Percentiles rank a stretch among this genome's conserved stretches.
These are phyloP conservation scores for Anastatica hierochuntica DNA, from an alignment of 345 rosid genomes.

Conservation along the genomic window DNA sequence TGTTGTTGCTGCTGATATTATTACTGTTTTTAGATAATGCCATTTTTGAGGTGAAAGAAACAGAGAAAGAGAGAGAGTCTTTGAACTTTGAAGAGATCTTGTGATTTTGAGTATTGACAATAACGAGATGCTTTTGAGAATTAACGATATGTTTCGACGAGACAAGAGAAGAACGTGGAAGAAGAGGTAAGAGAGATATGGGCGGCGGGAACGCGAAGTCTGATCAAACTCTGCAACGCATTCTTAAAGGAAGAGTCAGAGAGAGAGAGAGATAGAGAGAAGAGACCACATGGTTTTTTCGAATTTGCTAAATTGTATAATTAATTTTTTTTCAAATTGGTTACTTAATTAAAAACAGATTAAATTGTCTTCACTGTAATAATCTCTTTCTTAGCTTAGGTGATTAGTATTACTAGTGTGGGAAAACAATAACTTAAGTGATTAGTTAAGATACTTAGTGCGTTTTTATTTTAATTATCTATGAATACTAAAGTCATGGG, in stretches of 20 bases:
- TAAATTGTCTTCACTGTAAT: too few relatives aligned
- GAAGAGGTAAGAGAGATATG: slow-evolving; percentile 24
- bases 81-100: not conserved
- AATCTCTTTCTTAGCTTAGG: too few relatives aligned
- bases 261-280: slow-evolving; percentile 9
- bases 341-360: not conserved
- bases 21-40: slow-evolving; percentile 31
- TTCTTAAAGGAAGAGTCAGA: slow-evolving; percentile 29
- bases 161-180: not conserved
- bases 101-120: not conserved
- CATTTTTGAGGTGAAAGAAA: slow-evolving; percentile 23
- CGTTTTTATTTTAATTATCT: too few relatives aligned
- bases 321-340: not conserved
- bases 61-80: not conserved
- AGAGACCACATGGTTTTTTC: slow-evolving; percentile 20
- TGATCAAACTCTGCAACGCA: slow-evolving; percentile 32
- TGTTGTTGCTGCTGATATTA: slow-evolving; percentile 14
- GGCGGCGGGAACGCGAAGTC: slow-evolving; percentile 37
- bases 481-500: not conserved
- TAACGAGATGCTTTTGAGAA: too few relatives aligned
- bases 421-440: too few relatives aligned
- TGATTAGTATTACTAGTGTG: too few relatives aligned
- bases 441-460: too few relatives aligned
- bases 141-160: too few relatives aligned
- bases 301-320: not conserved